A percentile compares a stretch with the other conserved stretches of the same genome.
phyloP scores from a whole-genome alignment of 306 rosid species.

The Fragaria iinumae region DNA sequence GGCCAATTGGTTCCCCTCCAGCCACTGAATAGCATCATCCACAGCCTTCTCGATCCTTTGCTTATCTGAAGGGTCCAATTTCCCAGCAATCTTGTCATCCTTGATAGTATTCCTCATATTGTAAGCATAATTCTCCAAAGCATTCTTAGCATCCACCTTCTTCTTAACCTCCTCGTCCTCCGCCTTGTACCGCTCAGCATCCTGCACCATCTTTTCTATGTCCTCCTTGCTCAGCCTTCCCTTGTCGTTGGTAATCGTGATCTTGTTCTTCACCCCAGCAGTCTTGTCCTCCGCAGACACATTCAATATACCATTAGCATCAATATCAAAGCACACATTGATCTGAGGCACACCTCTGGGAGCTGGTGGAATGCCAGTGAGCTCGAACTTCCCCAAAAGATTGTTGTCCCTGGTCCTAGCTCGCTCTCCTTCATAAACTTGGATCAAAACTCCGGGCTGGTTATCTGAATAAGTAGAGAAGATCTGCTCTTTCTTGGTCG shows the following conservation, averaged over 20 bases:
- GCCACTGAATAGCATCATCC: conserved; percentile 61
- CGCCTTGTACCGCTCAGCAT: conserved; percentile 76
- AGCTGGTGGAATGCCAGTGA: conserved; percentile 77
- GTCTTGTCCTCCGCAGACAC: conserved; percentile 84
- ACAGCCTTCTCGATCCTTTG: conserved; percentile 70
- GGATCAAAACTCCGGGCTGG: conserved; percentile 83
- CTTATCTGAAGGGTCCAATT: conserved; percentile 50
- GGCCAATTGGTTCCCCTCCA: conserved; percentile 74
- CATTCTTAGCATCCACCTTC: conserved; percentile 82
- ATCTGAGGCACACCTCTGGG: conserved; percentile 83
- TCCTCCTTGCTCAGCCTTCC: conserved; percentile 84
- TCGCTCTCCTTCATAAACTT: conserved; percentile 79
- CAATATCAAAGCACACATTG: conserved; percentile 66
- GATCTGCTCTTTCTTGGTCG: conserved; percentile 81
- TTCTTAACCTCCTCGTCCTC: conserved; percentile 89
- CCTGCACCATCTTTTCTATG: conserved; percentile 79
- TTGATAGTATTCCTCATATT: conserved; percentile 75
- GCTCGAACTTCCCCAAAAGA: conserved; percentile 73
- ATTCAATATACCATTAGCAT: conserved; percentile 73
- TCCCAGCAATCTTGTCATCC: conserved; percentile 69
- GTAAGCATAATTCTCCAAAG: conserved; percentile 77
- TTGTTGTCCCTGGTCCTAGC: conserved; percentile 74
- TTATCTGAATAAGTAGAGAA: conserved; percentile 75
- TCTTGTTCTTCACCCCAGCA: conserved; percentile 85
- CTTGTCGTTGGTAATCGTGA: conserved; percentile 75